Percentiles rank a stretch among this genome's conserved stretches.
Evolutionary conservation across 225 moss, liverwort and hornwort genomes (phyloP).

Genomic region (Neckera pumila): DNA sequence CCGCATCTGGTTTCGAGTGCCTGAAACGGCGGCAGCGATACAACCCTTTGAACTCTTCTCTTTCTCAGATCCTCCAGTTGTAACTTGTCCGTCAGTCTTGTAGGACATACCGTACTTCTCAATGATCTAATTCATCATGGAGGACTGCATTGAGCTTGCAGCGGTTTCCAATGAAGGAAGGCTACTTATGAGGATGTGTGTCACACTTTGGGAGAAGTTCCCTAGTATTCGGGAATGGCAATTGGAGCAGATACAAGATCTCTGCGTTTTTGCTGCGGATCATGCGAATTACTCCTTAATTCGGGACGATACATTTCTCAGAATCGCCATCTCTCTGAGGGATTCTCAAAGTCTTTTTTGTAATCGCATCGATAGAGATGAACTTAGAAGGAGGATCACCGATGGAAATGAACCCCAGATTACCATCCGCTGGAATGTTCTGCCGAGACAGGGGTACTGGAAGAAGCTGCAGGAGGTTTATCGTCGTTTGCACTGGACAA

Average conservation of each 20-base stretch:
- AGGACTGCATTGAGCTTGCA: background rate
- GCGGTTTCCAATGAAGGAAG: background rate
- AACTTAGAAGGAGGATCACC: background rate
- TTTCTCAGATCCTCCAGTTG: background rate
- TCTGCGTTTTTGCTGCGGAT: background rate
- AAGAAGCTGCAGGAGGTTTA: background rate
- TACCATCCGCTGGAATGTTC: background rate
- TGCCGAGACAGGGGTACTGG: background rate
- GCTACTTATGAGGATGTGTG: background rate
- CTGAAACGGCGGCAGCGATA: background rate
- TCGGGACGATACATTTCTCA: background rate
- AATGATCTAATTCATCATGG: background rate
- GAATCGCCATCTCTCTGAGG: background rate
- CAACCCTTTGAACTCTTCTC: background rate
- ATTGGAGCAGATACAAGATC: background rate
- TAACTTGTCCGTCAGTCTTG: background rate
- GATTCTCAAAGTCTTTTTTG: background rate
- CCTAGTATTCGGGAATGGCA: background rate
- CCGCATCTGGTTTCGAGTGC: background rate
- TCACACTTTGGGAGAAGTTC: background rate
- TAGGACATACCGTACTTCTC: background rate
- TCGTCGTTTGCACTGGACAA: background rate
- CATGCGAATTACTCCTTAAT: background rate
- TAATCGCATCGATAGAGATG: background rate
- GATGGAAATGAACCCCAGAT: background rate